These are phyloP conservation scores for Limonium bicolor DNA, from an alignment of 148 eudicot species.

Conservation along the genomic window DNA sequence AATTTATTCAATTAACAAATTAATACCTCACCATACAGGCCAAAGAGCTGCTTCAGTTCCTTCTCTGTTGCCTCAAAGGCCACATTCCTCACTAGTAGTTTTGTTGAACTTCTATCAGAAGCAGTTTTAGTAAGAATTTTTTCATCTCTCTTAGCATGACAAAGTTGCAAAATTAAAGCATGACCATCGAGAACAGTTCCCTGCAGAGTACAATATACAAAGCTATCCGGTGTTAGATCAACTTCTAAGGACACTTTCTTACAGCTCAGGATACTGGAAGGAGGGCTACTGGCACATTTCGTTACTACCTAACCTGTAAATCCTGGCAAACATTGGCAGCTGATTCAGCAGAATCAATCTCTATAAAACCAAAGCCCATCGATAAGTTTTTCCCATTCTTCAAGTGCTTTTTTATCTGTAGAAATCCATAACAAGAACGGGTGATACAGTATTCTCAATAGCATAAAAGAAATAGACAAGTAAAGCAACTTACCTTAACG, in stretches of 20 bases:
- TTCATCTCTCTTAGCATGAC: conserved; percentile 53
- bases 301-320: conserved; percentile 88
- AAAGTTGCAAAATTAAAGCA: conserved; percentile 78
- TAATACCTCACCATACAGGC: conserved; percentile 84
- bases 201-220: conserved; percentile 28
- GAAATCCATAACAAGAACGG: background rate
- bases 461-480: background rate
- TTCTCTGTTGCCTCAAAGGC: conserved; percentile 98
- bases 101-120: conserved; percentile 72
- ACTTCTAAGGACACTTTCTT: too few species aligned
- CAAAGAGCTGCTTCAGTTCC: conserved; percentile 74
- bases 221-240: too few species aligned
- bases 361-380: conserved; percentile 85
- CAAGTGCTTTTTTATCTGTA: conserved; percentile 64
- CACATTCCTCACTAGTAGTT: conserved; percentile 80
- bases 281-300: too few species aligned
- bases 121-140: conserved; percentile 29
- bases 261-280: too few species aligned
- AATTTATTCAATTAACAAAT: too few species aligned
- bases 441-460: too few species aligned
- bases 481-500: conserved; percentile 41
- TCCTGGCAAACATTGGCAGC: conserved; percentile 62
- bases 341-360: conserved; percentile 75
- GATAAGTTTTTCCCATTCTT: conserved; percentile 82
- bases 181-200: conserved; percentile 95